Evolutionary conservation across 2,329 filamentous ascomycete genomes (phyloP), one percentile per base, ranked within the genome.

Genomic region (Geosmithia morbida): DNA sequence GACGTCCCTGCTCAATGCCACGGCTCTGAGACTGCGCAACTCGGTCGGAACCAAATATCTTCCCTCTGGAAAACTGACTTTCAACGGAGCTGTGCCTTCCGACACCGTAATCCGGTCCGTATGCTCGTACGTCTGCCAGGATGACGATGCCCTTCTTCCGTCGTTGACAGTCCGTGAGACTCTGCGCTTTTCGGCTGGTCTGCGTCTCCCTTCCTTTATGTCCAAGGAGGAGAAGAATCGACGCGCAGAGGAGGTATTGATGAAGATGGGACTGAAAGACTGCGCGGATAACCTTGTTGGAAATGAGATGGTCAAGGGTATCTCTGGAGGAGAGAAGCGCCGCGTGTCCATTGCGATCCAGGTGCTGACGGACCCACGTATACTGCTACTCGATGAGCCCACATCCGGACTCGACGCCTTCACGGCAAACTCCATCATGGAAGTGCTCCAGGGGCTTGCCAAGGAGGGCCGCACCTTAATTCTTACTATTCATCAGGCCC

Each of bases 311-410:
- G 71, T 85, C 53, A 88, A 88, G 58, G 84, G 85, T 0, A 87
- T 89, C 29, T 87, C 82, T 8, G 85, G 85, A 2, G 85, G 85
- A 17, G 84, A 89, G 61, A 88, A 87, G 62, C 72, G 85, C 2
- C 74, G 85, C 48, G 83, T 88, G 6, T 83, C 81, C 2, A 87
- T 89, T 51, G 85, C 83, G 0, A 78, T 87, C 0, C 85, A 89
- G 54, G 80, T 88, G 7, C 68, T 89, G 11, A 88, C 83, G 0
- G 82, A 87, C 50, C 85, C 85, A 1, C 76, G 79, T 1, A 74
- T 89, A 2, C 63, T 89, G 1, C 67, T 89, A 0, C 71, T 89
- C 0, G 85, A 89, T 50, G 85, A 89, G 53, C 85, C 85, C 0
- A 83, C 85, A 0, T 85, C 80, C 3, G 85, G 85, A 0, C 64